Percentiles rank a stretch among this genome's conserved stretches.
These are phyloP conservation scores for Brassica cretica DNA, from an alignment of 345 rosid genomes.

Conservation along the genomic window DNA sequence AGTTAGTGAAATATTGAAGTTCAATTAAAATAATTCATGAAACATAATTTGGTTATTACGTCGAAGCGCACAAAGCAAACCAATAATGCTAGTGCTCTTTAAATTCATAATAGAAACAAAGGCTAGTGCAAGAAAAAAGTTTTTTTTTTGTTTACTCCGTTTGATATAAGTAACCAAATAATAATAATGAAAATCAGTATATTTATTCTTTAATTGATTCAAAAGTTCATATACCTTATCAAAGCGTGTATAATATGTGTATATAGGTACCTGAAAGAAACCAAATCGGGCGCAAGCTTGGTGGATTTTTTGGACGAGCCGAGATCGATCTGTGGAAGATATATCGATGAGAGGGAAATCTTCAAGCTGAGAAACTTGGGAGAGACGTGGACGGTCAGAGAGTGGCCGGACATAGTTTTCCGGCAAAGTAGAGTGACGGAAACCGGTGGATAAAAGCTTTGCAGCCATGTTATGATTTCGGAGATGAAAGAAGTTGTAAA, in stretches of 20 bases:
- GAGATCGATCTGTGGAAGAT: conserved; percentile 46
- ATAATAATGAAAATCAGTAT: neutral
- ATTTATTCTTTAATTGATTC: neutral
- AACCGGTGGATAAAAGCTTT: conserved; percentile 64
- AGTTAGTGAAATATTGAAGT: neutral
- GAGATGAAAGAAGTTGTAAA: conserved; percentile 2
- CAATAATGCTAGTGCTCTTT: neutral
- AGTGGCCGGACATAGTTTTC: conserved; percentile 66
- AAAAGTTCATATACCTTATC: neutral
- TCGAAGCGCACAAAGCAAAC: neutral
- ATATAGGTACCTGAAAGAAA: conserved; percentile 63
- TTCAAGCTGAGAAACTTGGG: conserved; percentile 57
- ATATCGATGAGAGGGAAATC: conserved; percentile 73
- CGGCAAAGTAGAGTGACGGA: conserved; percentile 52
- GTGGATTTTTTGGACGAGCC: conserved; percentile 43
- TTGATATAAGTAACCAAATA: neutral
- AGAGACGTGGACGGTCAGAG: conserved; percentile 66
- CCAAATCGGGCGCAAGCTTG: conserved; percentile 64
- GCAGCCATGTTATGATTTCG: conserved; percentile 49
- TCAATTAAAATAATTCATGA: neutral
- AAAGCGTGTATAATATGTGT: neutral
- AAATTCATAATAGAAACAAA: neutral
- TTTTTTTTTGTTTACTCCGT: neutral
- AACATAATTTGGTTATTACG: neutral
- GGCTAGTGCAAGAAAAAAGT: neutral